These are phyloP conservation scores for Starmerella bombicola DNA, from an alignment of 805 yeast genomes.

Conservation along the genomic window DNA sequence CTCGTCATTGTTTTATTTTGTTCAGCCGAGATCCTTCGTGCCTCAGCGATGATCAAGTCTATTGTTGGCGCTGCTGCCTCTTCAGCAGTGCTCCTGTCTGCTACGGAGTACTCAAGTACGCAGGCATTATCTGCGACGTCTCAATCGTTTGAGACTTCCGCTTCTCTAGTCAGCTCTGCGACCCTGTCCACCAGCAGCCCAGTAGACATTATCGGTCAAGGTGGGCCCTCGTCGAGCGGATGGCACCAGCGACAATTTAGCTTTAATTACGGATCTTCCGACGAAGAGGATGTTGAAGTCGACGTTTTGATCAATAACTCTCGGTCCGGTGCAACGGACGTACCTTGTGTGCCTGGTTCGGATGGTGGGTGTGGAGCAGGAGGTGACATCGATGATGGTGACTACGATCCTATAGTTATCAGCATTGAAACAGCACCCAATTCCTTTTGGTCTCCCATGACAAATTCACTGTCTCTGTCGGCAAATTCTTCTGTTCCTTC, in stretches of 20 bases:
- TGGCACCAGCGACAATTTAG: conserved; percentile 17
- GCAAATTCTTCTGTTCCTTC: neutral
- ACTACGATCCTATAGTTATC: neutral
- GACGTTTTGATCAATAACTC: conserved; percentile 5
- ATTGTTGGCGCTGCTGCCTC: no score
- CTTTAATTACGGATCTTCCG: conserved; percentile 18
- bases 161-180: no score
- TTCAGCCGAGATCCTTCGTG: no score
- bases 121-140: no score
- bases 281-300: conserved; percentile 18
- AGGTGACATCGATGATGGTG: neutral
- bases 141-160: no score
- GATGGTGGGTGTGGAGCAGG: neutral
- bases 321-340: neutral
- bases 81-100: no score
- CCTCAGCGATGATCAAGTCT: no score
- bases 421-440: neutral
- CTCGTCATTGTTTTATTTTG: no score
- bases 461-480: neutral
- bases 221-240: neutral
- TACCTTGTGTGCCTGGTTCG: neutral
- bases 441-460: no score
- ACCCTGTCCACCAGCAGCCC: no score
- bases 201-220: no score
- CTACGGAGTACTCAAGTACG: no score